Base-by-base conservation (phyloP, 352 stramenopile genomes). In the Nothophytophthora sp. region DNA sequence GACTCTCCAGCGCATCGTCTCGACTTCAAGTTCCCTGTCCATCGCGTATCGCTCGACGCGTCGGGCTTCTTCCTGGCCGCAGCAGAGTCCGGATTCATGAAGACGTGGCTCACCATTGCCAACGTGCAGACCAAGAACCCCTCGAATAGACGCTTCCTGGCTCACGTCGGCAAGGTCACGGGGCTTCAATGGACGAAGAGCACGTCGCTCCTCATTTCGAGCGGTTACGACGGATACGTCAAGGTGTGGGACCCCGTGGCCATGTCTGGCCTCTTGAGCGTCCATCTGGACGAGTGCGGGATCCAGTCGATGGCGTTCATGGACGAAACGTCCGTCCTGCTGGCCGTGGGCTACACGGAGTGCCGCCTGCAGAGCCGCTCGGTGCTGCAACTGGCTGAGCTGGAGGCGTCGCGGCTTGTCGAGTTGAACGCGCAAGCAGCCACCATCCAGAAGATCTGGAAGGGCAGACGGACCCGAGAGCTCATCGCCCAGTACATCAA, bases 361-460 rank as follows among this genome's bases (percentile, higher is more conserved):
- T 73, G 48, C 25, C 59, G 72, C 18, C 38, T 88, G 9, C 63
- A 87, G 43, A 72, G 55, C 22, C 63, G 50, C 23, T 25, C 46
- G 12, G 35, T 90, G 5, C 19, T 52, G 27, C 70, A 74, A 37
- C 53, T 90, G 5, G 24, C 28, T 2, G 70, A 72, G 4, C 62
- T 88, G 30, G 72, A 88, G 46, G 51, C 55, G 4, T 76, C 63
- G 25, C 67, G 74, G 2, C 24, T 52, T 0, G 29, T 54, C 5
- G 62, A 77, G 52, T 44, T 68, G 20, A 54, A 81, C 27, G 49
- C 55, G 6, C 48, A 57, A 43, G 70, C 72, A 8, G 44, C 60
- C 12, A 69, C 61, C 15, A 81, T 90, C 35, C 76, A 90, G 41
- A 85, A 82, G 42, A 56, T 72, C 27, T 81, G 64, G 64, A 90